Evolutionary conservation across 202 grass and related monocot species (phyloP), one percentile per base, ranked within the genome.

Genomic region (Cymbopogon flexuosus): DNA sequence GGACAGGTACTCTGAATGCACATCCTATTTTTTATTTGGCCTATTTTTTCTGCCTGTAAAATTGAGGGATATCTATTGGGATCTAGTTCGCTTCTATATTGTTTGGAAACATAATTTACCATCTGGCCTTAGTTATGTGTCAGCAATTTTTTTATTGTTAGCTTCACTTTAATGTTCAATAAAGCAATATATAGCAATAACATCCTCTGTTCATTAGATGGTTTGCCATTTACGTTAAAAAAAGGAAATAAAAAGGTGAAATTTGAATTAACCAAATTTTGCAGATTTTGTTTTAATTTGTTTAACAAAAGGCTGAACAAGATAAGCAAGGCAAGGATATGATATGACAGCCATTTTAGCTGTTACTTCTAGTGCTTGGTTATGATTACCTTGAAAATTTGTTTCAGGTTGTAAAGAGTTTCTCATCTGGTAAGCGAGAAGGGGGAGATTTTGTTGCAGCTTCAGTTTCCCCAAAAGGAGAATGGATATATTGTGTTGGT

Each of bases 401-500:
- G 2, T 87, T 89, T 65, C 46, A 98, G 92, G 96, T 93, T 81
- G 89, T 99, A 78, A 99, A 99, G 78, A 96, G 87, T 79, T 99
- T 93, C 84, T 99, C 96, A 31, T 99, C 96, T 68, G 96, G 96
- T 68, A 96, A 99, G 66, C 79, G 81, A 75, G 92, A 93, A 88
- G 92, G 96, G 31, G 96, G 96, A 79, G 90, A 99, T 85, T 99
- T 96, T 88, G 87, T 93, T 86, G 96, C 90, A 62, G 92, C 92
- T 66, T 93, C 88, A 49, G 67, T 99, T 87, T 96, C 96, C 11
- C 92, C 96, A 36, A 99, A 99, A 91, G 96, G 96, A 83, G 92
- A 99, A 56, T 99, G 96, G 96, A 91, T 96, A 78, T 99, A 96
- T 72, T 99, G 92, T 79, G 87, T 99, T 68, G 92, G 96, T 79